Base-by-base conservation (phyloP, 352 stramenopile species). In the Globisporangium abappressorium region DNA sequence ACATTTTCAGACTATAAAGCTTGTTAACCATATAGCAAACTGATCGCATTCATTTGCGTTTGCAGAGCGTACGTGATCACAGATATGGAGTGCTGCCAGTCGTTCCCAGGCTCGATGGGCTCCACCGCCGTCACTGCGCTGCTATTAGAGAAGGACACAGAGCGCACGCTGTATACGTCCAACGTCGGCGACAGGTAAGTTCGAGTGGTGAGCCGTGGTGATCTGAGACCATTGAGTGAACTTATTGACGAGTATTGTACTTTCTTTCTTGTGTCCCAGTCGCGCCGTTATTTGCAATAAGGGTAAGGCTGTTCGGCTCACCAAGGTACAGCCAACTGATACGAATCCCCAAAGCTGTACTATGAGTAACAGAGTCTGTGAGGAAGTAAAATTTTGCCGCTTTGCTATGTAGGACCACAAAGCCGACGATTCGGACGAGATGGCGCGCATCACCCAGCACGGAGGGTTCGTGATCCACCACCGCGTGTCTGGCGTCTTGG, bases 141-240 rank as follows among this genome's bases (percentile, higher is more conserved):
- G 41, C 26, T 91, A 26, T 53, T 92, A 3, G 66, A 84, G n/a
- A 65, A 89, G 8, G 66, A 75, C 34, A 59, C 65, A 14, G 24
- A 66, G n/a, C 79, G 51, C 20, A 77, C 67, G 26, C 75, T 93
- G 2, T 91, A 91, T 53, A 74, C 79, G 5, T 73, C 82, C 22
- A 95, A 95, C 68, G 81, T 89, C 58, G 87, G 85, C 43, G 85
- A 95, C 72, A 94, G 85, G 85, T 93, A 30, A 59, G 47, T 8
- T 34, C 9, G 1, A 3, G 9, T 7, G 26, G 9, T 30, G 30
- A 22, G n/a, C 0, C 24, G 9, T 18, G 33, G 5, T 24, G 11
- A 11, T 2, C 14, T n/a, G 5, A 15, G 22, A 20, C 9, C 49
- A 20, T 36, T 2, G 18, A 18, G 14, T 43, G 18, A 20, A 6